Percentiles rank a stretch among this genome's conserved stretches.
phyloP scores from a whole-genome alignment of 345 rosid species.

The Limnanthes douglasii region DNA sequence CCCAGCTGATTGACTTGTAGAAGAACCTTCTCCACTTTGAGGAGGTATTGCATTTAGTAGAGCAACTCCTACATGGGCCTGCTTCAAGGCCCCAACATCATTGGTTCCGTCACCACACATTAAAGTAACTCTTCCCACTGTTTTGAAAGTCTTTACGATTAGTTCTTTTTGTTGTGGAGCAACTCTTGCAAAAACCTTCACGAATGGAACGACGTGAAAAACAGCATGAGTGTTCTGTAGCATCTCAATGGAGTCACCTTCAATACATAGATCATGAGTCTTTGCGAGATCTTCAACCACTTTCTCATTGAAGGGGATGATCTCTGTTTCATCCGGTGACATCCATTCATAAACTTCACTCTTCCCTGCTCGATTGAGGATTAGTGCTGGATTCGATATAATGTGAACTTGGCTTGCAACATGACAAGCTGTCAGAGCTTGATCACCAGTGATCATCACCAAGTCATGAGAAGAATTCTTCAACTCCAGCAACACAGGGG shows the following conservation, averaged over 20 bases:
- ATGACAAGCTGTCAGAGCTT: constrained; percentile 98
- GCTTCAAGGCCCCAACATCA: constrained; percentile 99
- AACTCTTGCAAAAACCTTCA: constrained; percentile 99
- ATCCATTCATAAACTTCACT: constrained; percentile 54
- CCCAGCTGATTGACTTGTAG: constrained; percentile 33
- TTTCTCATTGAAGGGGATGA: constrained; percentile 52
- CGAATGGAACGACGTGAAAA: constrained; percentile 71
- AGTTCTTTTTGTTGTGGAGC: constrained; percentile 99
- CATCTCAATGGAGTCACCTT: constrained; percentile 96
- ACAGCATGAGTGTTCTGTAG: constrained; percentile 67
- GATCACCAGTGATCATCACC: constrained; percentile 99
- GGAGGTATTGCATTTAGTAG: constrained; percentile 69
- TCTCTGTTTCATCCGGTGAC: constrained; percentile 87
- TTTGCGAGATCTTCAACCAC: constrained; percentile 63
- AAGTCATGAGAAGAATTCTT: constrained; percentile 93
- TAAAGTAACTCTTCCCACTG: constrained; percentile 79
- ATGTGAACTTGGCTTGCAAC: constrained; percentile 96
- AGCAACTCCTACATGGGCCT: constrained; percentile 98
- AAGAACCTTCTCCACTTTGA: constrained; percentile 45
- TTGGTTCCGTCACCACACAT: constrained; percentile 99
- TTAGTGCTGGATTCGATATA: constrained; percentile 68
- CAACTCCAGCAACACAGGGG: constrained; percentile 57
- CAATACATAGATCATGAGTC: constrained; percentile 86
- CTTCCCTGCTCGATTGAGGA: constrained; percentile 35
- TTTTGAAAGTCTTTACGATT: constrained; percentile 77